These are phyloP conservation scores for Capsicum rhomboideum DNA, from an alignment of 257 asterid species.

Conservation along the genomic window DNA sequence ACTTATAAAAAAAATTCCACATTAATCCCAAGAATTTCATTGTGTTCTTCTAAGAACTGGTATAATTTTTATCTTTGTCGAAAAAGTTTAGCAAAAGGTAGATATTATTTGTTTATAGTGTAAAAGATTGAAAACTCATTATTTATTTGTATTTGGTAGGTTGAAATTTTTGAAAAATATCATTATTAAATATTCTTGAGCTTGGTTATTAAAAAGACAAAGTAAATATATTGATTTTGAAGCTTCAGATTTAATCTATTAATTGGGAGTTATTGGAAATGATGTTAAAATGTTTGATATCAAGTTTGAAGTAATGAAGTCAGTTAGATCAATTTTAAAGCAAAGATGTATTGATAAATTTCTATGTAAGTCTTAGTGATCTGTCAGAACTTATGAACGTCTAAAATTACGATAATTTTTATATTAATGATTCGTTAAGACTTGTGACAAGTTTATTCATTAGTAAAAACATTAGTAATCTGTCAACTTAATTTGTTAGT, in stretches of 20 bases:
- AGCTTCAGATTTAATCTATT: background rate
- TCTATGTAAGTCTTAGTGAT: background rate
- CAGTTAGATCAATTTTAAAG: background rate
- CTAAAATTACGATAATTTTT: background rate
- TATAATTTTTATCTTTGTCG: no score
- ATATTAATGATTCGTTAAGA: background rate
- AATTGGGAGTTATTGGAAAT: background rate
- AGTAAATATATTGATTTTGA: background rate
- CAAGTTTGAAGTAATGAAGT: no score
- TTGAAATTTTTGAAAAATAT: no score
- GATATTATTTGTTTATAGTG: no score
- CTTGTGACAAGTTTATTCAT: background rate
- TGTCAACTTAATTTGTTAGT: background rate
- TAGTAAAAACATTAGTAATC: background rate
- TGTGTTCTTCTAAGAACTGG: no score
- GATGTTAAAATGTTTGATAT: background rate
- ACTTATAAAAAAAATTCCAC: no score
- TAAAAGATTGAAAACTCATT: no score
- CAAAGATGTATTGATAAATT: background rate
- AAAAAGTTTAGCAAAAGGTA: no score
- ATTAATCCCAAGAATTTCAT: no score
- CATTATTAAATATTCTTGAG: no score
- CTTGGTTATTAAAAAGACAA: background rate
- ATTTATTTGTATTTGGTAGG: no score
- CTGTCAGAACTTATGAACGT: background rate